phyloP scores from a whole-genome alignment of 257 asterid genomes.

The Vinca minor region DNA sequence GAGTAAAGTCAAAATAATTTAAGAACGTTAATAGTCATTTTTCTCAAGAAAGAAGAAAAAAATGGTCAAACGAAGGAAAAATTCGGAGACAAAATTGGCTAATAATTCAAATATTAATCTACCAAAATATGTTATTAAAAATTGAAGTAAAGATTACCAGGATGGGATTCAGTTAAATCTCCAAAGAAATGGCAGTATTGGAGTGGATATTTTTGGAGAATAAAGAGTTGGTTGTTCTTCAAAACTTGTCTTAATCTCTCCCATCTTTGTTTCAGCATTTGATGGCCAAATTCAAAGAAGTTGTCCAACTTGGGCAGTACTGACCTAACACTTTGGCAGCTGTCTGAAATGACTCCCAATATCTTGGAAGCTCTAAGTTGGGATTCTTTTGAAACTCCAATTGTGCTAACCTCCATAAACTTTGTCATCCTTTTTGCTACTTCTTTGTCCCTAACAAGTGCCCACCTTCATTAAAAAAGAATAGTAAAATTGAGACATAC shows the following conservation, averaged over 20 bases:
- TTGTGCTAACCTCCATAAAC: constrained; percentile 58
- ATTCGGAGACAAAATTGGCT: no score
- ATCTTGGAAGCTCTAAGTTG: constrained; percentile 69
- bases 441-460: constrained; percentile 53
- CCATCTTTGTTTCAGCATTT: constrained; percentile 57
- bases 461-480: constrained; percentile 48
- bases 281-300: constrained; percentile 44
- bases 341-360: constrained; percentile 40
- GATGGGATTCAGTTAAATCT: constrained; percentile 36
- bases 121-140: no score
- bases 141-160: constrained; percentile 38
- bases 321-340: constrained; percentile 36
- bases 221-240: constrained; percentile 25
- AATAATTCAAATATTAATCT: no score
- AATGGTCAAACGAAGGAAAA: background rate
- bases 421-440: constrained; percentile 67
- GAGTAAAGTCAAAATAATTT: no score
- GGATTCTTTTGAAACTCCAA: constrained; percentile 83
- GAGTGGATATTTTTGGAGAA: constrained; percentile 38
- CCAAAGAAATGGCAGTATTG: constrained; percentile 43
- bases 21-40: no score
- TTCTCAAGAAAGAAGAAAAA: background rate
- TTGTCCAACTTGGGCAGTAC: constrained; percentile 21
- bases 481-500: no score
- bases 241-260: constrained; percentile 30